phyloP scores from a whole-genome alignment of 2,329 filamentous ascomycete species.

The Nemania abortiva region DNA sequence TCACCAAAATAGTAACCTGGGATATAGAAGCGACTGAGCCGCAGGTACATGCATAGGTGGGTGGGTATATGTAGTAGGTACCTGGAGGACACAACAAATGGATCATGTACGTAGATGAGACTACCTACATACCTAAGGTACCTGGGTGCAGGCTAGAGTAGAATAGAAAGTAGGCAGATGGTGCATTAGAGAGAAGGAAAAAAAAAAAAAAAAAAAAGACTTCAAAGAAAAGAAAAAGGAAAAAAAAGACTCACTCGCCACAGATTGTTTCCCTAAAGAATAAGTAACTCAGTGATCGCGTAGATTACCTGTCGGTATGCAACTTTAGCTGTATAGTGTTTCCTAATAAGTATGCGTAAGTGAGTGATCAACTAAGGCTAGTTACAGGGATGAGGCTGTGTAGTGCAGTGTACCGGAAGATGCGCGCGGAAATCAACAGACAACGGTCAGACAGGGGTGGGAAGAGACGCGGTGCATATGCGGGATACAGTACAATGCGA shows the following conservation, averaged over 20 bases:
- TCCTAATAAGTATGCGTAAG: conserved; percentile 11
- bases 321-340: conserved; percentile 11
- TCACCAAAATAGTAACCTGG: conserved; percentile 42
- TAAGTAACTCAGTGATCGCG: background rate
- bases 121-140: conserved; percentile 11
- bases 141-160: too few relatives aligned
- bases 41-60: conserved; percentile 37
- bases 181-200: background rate
- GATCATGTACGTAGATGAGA: too few relatives aligned
- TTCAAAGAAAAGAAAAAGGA: background rate
- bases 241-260: conserved; percentile 6
- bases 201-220: background rate
- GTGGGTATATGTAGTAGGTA: conserved; percentile 23
- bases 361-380: conserved; percentile 24
- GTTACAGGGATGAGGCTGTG: conserved; percentile 12
- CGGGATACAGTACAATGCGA: conserved; percentile 34
- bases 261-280: background rate
- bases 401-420: conserved; percentile 18
- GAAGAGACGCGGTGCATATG: conserved; percentile 39
- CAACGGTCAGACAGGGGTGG: conserved; percentile 34
- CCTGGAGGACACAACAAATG: conserved; percentile 1
- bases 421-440: conserved; percentile 38
- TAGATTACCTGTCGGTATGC: background rate
- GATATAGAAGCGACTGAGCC: conserved; percentile 39
- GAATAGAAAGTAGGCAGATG: background rate